Evolutionary conservation across 352 stramenopile species (phyloP).

Genomic region (Phytophthora cryptogea): DNA sequence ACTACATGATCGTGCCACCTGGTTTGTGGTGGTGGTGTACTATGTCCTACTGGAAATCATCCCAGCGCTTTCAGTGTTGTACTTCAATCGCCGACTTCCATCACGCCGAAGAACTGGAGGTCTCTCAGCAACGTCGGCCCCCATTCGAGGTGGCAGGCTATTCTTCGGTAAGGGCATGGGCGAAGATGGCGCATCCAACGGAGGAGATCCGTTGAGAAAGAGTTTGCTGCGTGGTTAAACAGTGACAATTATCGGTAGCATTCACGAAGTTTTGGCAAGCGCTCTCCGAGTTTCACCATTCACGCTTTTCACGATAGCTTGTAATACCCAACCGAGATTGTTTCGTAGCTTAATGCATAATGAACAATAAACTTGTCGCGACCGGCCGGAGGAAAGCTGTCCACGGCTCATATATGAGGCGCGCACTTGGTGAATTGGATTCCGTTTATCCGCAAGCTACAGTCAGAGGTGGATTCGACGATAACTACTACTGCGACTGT

Average conservation of each 20-base stretch:
- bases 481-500: too few relatives aligned
- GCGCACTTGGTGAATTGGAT: background rate
- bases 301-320: background rate
- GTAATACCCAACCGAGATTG: background rate
- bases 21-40: conserved; percentile 81
- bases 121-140: conserved; percentile 37
- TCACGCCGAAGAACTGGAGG: conserved; percentile 38
- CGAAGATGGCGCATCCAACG: conserved; percentile 20
- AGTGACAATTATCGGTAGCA: background rate
- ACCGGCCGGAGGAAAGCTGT: background rate
- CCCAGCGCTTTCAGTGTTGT: conserved; percentile 75
- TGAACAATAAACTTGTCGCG: background rate
- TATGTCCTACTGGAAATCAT: conserved; percentile 84
- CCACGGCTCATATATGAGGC: background rate
- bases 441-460: conserved; percentile 1
- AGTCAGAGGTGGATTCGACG: background rate
- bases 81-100: conserved; percentile 84
- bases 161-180: conserved; percentile 58
- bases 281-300: background rate
- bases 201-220: conserved; percentile 43
- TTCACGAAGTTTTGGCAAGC: background rate
- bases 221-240: conserved; percentile 50
- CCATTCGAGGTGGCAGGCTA: conserved; percentile 46
- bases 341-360: background rate
- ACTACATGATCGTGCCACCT: conserved; percentile 76